Base-by-base conservation (phyloP, 257 asterid genomes). In the Primulina huaijiensis region DNA sequence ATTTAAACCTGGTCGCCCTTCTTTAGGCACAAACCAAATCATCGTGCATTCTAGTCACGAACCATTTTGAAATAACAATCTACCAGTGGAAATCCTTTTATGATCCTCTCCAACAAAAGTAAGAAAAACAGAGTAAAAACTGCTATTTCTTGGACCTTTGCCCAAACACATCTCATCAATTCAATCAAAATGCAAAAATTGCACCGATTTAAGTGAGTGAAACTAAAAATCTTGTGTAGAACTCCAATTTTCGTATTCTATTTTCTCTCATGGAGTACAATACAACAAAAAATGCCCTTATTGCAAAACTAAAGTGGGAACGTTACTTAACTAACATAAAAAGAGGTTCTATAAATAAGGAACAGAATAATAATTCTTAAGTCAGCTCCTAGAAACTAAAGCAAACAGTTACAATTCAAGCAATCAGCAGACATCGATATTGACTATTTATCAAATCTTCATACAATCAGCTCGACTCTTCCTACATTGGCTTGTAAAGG, bases 141-240 rank as follows among this genome's bases (percentile, higher is more conserved):
- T 33, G 58, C n/a, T 19, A 31, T 64, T 64, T 64, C 33, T 38
- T 58, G 46, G 4, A 56, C 72, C 43, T 27, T 64, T 35, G 56
- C 62, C 62, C 50, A 37, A 69, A 38, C 23, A 57, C 11, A 46
- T 40, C 57, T 31, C 25, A 61, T 17, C 64, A 40, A 63, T 53
- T 53, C 67, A 63, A 53, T n/a, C 30, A 27, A 27, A 3, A 1
- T 27, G 30, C 30, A 37, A 62, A 10, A 8, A 64, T 60, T 9
- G 30, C 30, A 52, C 62, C 29, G 62, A 30, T 56, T 35, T 21
- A 77, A 62, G 64, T n/a, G 65, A 52, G 60, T 40, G 4, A 46
- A 30, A 68, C 38, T 16, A 40, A 37, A 62, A 65, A 55, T 71
- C 29, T 5, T 23, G 43, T 17, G 3, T 8, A 61, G 46, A 67